Percentiles rank a stretch among this genome's conserved stretches.
Conservation (phyloP, 2,329 filamentous ascomycete species). For the Drechmeria coniospora region DNA sequence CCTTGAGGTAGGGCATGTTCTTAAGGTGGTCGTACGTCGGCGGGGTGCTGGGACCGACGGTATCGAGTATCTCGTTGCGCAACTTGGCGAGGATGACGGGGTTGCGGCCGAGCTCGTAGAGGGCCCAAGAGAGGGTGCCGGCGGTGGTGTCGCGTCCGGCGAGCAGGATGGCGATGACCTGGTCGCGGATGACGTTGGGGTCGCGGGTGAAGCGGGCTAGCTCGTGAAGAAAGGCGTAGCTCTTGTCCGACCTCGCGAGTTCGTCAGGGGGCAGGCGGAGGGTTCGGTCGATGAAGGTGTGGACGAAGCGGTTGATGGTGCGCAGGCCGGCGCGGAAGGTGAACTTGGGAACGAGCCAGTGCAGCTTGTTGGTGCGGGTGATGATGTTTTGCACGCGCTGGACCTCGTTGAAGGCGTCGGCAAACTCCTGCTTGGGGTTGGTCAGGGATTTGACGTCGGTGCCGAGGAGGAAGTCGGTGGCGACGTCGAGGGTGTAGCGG, state of each 20-base stretch:
- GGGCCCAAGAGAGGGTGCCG: slow-evolving; percentile 60
- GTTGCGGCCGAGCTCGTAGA: slow-evolving; percentile 67
- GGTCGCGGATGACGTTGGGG: slow-evolving; percentile 60
- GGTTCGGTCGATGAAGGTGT: slow-evolving; percentile 61
- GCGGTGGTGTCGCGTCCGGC: slow-evolving; percentile 84
- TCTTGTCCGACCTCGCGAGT: slow-evolving; percentile 52
- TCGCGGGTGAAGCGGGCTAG: slow-evolving; percentile 67
- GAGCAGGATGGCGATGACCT: slow-evolving; percentile 67
- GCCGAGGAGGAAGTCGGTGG: slow-evolving; percentile 77
- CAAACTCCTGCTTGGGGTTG: slow-evolving; percentile 51
- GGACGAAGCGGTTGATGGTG: slow-evolving; percentile 60
- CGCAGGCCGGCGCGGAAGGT: slow-evolving; percentile 49
- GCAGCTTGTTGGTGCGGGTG: slow-evolving; percentile 48
- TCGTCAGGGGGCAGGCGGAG: slow-evolving; percentile 55
- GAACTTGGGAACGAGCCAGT: slow-evolving; percentile 44
- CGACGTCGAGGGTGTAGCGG: slow-evolving; percentile 69
- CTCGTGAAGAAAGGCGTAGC: slow-evolving; percentile 76
- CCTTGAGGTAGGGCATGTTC: slow-evolving; percentile 68
- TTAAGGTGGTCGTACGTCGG: slow-evolving; percentile 73
- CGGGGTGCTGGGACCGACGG: slow-evolving; percentile 44
- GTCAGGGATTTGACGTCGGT: slow-evolving; percentile 51
- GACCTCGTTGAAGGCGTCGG: slow-evolving; percentile 64
- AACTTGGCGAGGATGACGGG: slow-evolving; percentile 53
- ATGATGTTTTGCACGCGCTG: slow-evolving; percentile 58
- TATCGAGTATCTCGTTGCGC: slow-evolving; percentile 53